Evolutionary conservation across 1,139 yeast species (phyloP).

Genomic region (Blastobotrys elegans): DNA sequence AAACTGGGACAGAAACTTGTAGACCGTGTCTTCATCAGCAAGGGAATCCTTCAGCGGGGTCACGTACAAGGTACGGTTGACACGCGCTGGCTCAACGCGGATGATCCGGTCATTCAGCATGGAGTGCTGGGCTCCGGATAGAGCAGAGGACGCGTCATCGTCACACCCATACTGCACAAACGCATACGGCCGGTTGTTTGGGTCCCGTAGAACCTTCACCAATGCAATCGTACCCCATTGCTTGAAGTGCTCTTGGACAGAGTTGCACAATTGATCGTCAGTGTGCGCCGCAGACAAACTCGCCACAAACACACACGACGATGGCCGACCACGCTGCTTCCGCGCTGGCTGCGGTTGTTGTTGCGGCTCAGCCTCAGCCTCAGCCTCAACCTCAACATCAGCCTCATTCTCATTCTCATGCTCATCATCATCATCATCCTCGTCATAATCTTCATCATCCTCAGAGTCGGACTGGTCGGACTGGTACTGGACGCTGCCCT

Average conservation of each 20-base stretch:
- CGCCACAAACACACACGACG: slow-evolving; percentile 88
- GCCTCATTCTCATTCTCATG: not conserved
- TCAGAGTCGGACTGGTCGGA: too few relatives aligned
- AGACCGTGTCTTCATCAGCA: slow-evolving; percentile 36
- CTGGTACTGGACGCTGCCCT: too few relatives aligned
- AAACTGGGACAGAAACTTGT: slow-evolving; percentile 42
- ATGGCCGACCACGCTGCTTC: slow-evolving; percentile 44
- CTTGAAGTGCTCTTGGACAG: slow-evolving; percentile 60
- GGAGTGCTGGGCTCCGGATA: slow-evolving; percentile 63
- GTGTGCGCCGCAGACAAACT: slow-evolving; percentile 53
- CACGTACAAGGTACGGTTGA: slow-evolving; percentile 70
- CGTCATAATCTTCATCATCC: not conserved
- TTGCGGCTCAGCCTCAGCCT: not conserved
- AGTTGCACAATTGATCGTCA: slow-evolving; percentile 65
- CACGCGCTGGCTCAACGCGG: slow-evolving; percentile 87
- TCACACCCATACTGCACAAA: slow-evolving; percentile 82
- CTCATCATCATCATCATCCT: slow-evolving; percentile 1
- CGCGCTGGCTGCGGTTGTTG: not conserved
- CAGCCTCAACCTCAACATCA: slow-evolving; percentile 6
- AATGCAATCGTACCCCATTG: slow-evolving; percentile 65
- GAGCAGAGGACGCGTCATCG: slow-evolving; percentile 64
- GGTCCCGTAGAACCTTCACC: slow-evolving; percentile 85
- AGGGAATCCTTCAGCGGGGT: slow-evolving; percentile 19
- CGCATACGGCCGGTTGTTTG: slow-evolving; percentile 82
- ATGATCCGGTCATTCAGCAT: slow-evolving; percentile 67